A percentile compares a stretch with the other conserved stretches of the same genome.
Conservation (phyloP, 73 alveolate genomes). For the Paramecium biaurelia region DNA sequence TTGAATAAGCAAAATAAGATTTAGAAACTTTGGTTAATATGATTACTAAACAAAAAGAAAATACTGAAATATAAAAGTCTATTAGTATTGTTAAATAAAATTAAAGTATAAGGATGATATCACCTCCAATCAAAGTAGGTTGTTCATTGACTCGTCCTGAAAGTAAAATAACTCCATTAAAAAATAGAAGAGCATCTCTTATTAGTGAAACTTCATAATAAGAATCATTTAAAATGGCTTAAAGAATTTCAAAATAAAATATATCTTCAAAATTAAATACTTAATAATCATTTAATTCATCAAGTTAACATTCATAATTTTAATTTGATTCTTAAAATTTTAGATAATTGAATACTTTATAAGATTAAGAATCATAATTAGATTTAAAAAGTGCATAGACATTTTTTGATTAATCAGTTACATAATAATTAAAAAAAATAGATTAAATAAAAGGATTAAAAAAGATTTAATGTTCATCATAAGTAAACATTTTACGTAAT, state of each 20-base stretch:
- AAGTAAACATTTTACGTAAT: neutral
- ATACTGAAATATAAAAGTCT: neutral
- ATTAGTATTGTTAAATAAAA: neutral
- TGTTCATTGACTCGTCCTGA: neutral
- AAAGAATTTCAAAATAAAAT: neutral
- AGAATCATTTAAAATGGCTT: neutral
- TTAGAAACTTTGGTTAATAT: neutral
- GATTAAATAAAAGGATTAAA: neutral
- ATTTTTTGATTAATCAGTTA: neutral
- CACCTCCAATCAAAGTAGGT: neutral
- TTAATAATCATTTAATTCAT: neutral
- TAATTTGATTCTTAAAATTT: neutral
- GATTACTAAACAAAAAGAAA: neutral
- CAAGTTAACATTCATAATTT: neutral
- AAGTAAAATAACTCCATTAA: neutral
- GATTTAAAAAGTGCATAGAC: neutral
- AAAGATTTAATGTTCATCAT: neutral
- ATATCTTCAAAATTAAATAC: neutral
- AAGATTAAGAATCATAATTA: neutral
- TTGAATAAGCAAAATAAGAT: neutral
- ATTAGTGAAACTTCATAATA: neutral
- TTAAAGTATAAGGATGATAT: neutral
- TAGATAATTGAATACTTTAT: neutral
- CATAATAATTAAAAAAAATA: neutral
- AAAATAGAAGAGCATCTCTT: neutral